Evolutionary conservation across 805 yeast species (phyloP).

Genomic region (Ogataea kodamae): DNA sequence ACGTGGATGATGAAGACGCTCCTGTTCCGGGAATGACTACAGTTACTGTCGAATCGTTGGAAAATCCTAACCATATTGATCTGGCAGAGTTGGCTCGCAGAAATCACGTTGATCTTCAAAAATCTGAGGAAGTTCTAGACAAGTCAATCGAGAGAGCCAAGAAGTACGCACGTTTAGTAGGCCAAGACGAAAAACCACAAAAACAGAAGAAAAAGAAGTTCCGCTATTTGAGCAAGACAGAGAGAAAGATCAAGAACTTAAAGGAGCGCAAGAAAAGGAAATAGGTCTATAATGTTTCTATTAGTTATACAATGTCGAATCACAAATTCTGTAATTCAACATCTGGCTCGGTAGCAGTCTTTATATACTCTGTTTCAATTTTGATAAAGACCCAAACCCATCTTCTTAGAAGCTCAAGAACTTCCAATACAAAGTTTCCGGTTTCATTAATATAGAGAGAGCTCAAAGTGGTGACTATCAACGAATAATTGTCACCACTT

Average conservation of each 20-base stretch:
- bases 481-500: slow-evolving; percentile 11
- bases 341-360: slow-evolving; percentile 20
- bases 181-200: slow-evolving; percentile 43
- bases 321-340: slow-evolving; percentile 24
- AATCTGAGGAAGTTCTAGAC: slow-evolving; percentile 66
- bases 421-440: slow-evolving; percentile 66
- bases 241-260: slow-evolving; percentile 54
- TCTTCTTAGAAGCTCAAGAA: slow-evolving; percentile 75
- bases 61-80: slow-evolving; percentile 42
- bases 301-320: slow-evolving; percentile 6
- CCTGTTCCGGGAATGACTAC: slow-evolving; percentile 45
- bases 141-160: slow-evolving; percentile 76
- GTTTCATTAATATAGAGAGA: slow-evolving; percentile 41
- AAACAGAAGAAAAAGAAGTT: slow-evolving; percentile 76
- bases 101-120: slow-evolving; percentile 67
- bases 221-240: slow-evolving; percentile 78
- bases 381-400: slow-evolving; percentile 88
- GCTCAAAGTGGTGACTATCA: slow-evolving; percentile 20
- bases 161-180: slow-evolving; percentile 70
- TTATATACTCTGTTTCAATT: slow-evolving; percentile 68
- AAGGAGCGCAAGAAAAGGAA: slow-evolving; percentile 36
- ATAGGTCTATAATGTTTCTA: slow-evolving; percentile 3
- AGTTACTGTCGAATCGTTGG: slow-evolving; percentile 56
- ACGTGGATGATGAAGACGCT: slow-evolving; percentile 33
- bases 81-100: slow-evolving; percentile 46